Base-by-base conservation (phyloP, 306 rosid species). In the Gleditsia sinensis region DNA sequence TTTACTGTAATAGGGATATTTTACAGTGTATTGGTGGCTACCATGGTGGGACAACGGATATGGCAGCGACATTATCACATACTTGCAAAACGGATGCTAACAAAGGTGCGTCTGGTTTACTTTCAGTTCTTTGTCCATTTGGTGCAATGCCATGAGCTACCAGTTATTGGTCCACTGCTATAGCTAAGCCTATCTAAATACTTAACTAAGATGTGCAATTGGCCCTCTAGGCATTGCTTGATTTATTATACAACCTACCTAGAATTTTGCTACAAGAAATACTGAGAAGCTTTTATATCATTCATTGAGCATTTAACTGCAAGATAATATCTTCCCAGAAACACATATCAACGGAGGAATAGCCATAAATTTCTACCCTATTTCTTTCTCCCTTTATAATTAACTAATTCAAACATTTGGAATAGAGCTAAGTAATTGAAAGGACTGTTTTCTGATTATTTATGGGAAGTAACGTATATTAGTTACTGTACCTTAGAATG, bases 11-110 rank as follows among this genome's bases (percentile, higher is more conserved):
- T 88, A 75, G 96, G 96, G 45, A 88, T 91, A 77, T 91, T 91
- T 89, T 91, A 91, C 71, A 91, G 96, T 49, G 96, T 88, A 33
- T 83, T 91, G 75, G 96, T 88, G 67, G 96, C 94, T 71, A 88
- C 96, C 54, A 91, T 91, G 96, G 92, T 91, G 42, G 96, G 92
- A 54, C 96, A 91, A 71, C 78, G 94, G 76, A 91, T 91, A 50
- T 91, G 96, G 92, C 96, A 91, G 83, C 88, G 94, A 27, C 94
- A 91, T 76, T 85, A 88, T 85, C 96, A 91, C 75, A 88, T 88
- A 55, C 92, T 91, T 67, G 90, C 96, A 3, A 91, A 91, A 82
- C 83, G 94, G 89, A 91, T 91, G 94, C 85, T 91, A 20, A 91
- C 94, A 71, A 91, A 91, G 86, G 94, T 91, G 78, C 72, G 83